These are phyloP conservation scores for Ogataea parapolymorpha DNA, from an alignment of 805 yeast species.

Conservation along the genomic window DNA sequence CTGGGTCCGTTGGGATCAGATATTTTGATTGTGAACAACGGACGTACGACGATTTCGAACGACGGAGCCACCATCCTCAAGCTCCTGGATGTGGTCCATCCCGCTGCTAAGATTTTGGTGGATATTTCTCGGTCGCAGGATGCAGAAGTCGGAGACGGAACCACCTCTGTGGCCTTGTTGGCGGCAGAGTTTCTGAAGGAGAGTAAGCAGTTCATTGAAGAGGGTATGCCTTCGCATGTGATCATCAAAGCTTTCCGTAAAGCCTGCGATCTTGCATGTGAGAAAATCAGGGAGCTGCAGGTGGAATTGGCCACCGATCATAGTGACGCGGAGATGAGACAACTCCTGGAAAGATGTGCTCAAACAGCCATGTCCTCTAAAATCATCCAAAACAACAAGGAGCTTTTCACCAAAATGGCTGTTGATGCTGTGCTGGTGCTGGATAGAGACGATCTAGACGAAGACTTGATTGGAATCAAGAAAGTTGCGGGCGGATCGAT, in stretches of 20 bases:
- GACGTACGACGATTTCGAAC: slow-evolving; percentile 91
- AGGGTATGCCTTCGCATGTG: slow-evolving; percentile 89
- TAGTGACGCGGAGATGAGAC: slow-evolving; percentile 58
- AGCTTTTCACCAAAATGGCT: slow-evolving; percentile 91
- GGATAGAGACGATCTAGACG: slow-evolving; percentile 84
- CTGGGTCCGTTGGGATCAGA: slow-evolving; percentile 98
- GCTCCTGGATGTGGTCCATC: slow-evolving; percentile 92
- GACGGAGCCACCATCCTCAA: slow-evolving; percentile 97
- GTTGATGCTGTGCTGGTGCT: slow-evolving; percentile 91
- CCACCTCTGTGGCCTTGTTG: slow-evolving; percentile 89
- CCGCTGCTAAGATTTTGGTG: slow-evolving; percentile 95
- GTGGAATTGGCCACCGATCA: slow-evolving; percentile 55
- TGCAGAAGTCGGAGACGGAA: slow-evolving; percentile 98
- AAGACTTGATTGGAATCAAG: slow-evolving; percentile 87
- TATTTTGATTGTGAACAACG: slow-evolving; percentile 81
- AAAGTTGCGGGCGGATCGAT: slow-evolving; percentile 95
- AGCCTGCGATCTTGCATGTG: slow-evolving; percentile 76
- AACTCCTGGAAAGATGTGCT: slow-evolving; percentile 85
- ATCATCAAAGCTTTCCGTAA: slow-evolving; percentile 83
- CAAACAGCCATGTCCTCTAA: slow-evolving; percentile 97
- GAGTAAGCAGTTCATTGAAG: slow-evolving; percentile 87
- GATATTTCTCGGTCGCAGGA: slow-evolving; percentile 95
- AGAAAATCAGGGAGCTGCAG: slow-evolving; percentile 68
- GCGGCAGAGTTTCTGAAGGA: slow-evolving; percentile 96
- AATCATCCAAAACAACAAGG: slow-evolving; percentile 80